phyloP scores from a whole-genome alignment of 2,329 filamentous ascomycete species.

The Dendryphion nanum region DNA sequence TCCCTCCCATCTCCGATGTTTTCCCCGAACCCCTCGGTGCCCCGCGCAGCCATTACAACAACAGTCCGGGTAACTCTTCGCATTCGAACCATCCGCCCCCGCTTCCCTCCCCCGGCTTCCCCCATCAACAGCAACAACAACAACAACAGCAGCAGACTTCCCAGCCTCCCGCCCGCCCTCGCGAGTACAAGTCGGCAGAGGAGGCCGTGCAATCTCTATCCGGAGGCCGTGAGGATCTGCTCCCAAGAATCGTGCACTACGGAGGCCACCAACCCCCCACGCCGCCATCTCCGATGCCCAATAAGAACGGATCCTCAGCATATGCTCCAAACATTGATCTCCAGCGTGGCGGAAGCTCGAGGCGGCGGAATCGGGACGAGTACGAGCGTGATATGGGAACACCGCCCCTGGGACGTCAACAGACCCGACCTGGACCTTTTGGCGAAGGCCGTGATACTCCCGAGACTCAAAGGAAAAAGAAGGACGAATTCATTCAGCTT shows the following conservation, averaged over 20 bases:
- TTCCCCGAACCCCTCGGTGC: slow-evolving; percentile 74
- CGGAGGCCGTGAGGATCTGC: slow-evolving; percentile 85
- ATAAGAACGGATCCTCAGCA: slow-evolving; percentile 32
- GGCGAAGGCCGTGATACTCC: slow-evolving; percentile 80
- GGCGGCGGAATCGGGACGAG: slow-evolving; percentile 79
- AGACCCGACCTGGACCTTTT: slow-evolving; percentile 60
- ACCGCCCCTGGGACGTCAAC: slow-evolving; percentile 71
- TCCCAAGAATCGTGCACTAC: slow-evolving; percentile 94
- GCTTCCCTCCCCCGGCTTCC: slow-evolving; percentile 75
- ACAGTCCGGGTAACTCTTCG: slow-evolving; percentile 62
- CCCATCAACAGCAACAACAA: slow-evolving; percentile 50
- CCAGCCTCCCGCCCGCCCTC: slow-evolving; percentile 58
- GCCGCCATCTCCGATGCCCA: slow-evolving; percentile 73
- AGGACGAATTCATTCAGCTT: slow-evolving; percentile 84
- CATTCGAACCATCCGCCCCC: slow-evolving; percentile 66
- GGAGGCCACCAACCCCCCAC: slow-evolving; percentile 91
- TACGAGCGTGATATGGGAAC: slow-evolving; percentile 87
- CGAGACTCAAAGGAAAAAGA: slow-evolving; percentile 80
- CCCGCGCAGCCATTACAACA: slow-evolving; percentile 52
- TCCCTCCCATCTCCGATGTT: slow-evolving; percentile 92
- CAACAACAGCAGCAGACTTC: slow-evolving; percentile 53
- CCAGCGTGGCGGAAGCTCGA: slow-evolving; percentile 58
- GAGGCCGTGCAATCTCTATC: slow-evolving; percentile 89
- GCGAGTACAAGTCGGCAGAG: slow-evolving; percentile 94
- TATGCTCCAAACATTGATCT: slow-evolving; percentile 29